Evolutionary conservation across 1,284 basidiomycete species (phyloP), one percentile per base, ranked within the genome.

Genomic region (Ganoderma meredithae): DNA sequence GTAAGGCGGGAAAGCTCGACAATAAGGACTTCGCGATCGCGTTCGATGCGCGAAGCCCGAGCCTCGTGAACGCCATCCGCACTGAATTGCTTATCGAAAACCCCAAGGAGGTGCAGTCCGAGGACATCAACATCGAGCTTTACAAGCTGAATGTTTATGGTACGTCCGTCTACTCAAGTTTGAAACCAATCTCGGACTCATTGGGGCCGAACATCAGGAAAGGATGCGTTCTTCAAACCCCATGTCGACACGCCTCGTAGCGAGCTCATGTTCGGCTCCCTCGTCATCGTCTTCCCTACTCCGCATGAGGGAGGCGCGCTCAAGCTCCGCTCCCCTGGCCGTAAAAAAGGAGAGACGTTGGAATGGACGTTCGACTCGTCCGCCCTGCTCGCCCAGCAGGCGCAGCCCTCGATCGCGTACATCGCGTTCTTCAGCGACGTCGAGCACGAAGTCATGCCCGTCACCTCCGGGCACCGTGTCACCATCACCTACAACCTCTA

Each of bases 401-500:
- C 15, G 6, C 22, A 62, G 17, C 73, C 72, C 3, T 72, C 71
- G 1, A 69, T 82, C 47, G 79, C 77, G 0, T 84, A 79, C 66
- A 73, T 77, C 60, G 80, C 80, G 0, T 83, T 86, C 71, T 84
- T 78, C 77, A 80, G 82, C 66, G 83, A 85, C 73, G 77, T 83
- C 69, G 82, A 83, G 68, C 83, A 86, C 72, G 83, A 85, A 69
- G 82, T 86, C 17, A 53, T 75, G 1, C 78, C 77, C 0, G 83
- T 87, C 13, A 74, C 66, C 6, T 77, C 77, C 0, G 85, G 85
- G 0, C 78, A 80, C 64, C 69, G 72, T 3, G 76, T 86, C 40
- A 84, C 83, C 2, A 68, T 86, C 36, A 83, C 83, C 0, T 85
- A 81, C 73, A 81, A 83, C 73, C 76, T 82, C 47, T 80, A 77